These are phyloP conservation scores for Brassica incana DNA, from an alignment of 345 rosid genomes.

Conservation along the genomic window DNA sequence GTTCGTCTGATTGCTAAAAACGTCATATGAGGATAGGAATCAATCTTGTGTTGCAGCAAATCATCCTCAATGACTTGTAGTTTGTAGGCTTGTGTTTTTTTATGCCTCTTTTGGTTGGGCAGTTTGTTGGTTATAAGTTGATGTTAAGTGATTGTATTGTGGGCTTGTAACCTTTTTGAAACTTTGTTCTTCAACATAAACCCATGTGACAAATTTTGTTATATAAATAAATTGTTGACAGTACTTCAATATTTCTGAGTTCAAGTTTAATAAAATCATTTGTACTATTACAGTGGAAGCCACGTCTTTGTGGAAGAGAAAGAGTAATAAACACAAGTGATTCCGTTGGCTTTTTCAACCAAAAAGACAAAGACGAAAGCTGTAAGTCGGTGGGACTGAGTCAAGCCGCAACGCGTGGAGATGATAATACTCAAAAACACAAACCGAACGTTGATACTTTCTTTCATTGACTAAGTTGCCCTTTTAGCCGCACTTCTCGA, in stretches of 20 bases:
- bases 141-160: background rate
- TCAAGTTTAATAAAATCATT: background rate
- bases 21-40: too few species aligned
- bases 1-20: too few species aligned
- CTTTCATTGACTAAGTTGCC: constrained; percentile 24
- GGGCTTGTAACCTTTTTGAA: background rate
- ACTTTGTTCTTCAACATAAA: background rate
- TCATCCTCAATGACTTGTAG: background rate
- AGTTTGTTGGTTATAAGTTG: background rate
- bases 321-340: constrained; percentile 18
- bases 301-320: constrained; percentile 24
- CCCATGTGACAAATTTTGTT: background rate
- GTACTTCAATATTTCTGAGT: background rate
- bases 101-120: background rate
- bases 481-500: constrained; percentile 5
- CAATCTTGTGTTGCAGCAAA: background rate
- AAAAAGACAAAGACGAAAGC: constrained; percentile 31
- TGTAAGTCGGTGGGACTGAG: constrained; percentile 19
- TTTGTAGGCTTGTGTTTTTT: background rate
- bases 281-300: constrained; percentile 16
- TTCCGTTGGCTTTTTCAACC: constrained; percentile 13
- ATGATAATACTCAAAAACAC: constrained; percentile 12
- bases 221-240: background rate
- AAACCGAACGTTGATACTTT: constrained; percentile 26
- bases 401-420: constrained; percentile 37